Conservation (phyloP, 2,329 filamentous ascomycete genomes). For the Fusarium brachygibbosum region DNA sequence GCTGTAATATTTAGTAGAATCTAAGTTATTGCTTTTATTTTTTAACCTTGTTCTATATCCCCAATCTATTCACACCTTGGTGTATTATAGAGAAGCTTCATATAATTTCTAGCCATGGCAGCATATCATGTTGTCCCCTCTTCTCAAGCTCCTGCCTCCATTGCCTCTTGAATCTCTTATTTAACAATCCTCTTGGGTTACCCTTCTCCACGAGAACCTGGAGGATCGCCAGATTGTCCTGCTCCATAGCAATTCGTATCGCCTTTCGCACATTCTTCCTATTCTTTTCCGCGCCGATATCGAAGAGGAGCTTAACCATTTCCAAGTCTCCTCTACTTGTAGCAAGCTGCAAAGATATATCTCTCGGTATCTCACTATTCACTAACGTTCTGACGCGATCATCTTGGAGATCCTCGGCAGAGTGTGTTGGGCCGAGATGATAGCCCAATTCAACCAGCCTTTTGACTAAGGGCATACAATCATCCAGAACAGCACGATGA, state of each 20-base stretch:
- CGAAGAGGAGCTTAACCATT: not conserved
- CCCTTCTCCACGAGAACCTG: not conserved
- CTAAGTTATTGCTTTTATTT: too few relatives aligned
- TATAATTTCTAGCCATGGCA: not conserved
- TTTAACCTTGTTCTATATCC: too few relatives aligned
- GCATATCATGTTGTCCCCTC: not conserved
- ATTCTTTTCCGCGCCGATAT: not conserved
- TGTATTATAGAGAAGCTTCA: too few relatives aligned
- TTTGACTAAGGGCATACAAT: not conserved
- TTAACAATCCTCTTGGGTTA: not conserved
- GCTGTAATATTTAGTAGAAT: too few relatives aligned
- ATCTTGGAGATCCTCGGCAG: not conserved
- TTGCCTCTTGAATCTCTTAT: not conserved
- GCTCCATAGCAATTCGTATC: not conserved
- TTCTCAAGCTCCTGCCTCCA: not conserved
- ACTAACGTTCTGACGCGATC: not conserved
- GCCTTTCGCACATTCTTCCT: constrained; percentile 11
- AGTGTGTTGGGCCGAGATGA: not conserved
- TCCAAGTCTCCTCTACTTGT: not conserved
- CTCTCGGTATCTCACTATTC: not conserved
- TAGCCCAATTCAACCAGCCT: not conserved
- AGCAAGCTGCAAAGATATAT: not conserved
- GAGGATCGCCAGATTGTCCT: not conserved
- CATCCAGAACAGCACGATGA: constrained; percentile 2
- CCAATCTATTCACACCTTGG: too few relatives aligned